phyloP scores from a whole-genome alignment of 1,284 basidiomycete species.

The Trichosporon sp. region DNA sequence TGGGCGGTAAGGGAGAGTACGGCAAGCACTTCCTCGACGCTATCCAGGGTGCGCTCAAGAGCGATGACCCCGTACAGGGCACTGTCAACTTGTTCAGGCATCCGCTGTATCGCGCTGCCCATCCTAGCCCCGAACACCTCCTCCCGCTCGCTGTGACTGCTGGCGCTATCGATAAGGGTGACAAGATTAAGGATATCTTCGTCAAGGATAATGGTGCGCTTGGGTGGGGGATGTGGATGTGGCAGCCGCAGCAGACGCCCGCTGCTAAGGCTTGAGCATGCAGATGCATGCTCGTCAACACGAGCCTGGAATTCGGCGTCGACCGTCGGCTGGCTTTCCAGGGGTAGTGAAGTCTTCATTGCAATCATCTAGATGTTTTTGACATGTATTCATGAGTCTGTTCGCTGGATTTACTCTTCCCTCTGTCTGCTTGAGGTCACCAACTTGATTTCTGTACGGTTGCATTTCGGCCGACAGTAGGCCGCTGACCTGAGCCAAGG shows the following conservation, averaged over 20 bases:
- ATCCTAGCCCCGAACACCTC: conserved; percentile 46
- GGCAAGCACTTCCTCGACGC: conserved; percentile 29
- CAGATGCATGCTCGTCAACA: no score
- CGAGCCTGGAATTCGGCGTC: no score
- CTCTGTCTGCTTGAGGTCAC: no score
- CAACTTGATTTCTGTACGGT: no score
- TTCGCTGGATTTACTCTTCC: no score
- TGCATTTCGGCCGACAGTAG: no score
- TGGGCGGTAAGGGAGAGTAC: conserved; percentile 1
- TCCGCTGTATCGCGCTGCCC: conserved; percentile 36
- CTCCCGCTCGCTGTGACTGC: conserved; percentile 40
- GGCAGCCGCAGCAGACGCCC: conserved; percentile 17
- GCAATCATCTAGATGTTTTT: no score
- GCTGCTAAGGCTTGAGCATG: not conserved
- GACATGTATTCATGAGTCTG: no score
- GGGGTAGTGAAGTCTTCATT: no score
- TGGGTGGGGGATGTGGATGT: conserved; percentile 47
- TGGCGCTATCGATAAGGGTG: conserved; percentile 26
- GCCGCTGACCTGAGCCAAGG: no score
- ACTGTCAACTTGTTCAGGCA: conserved; percentile 30
- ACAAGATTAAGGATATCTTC: conserved; percentile 31
- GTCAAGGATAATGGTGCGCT: conserved; percentile 29
- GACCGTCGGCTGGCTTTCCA: no score
- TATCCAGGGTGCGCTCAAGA: conserved; percentile 18
- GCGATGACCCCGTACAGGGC: conserved; percentile 16